Evolutionary conservation across 169 alveolate species (phyloP).

Genomic region (Nephromyces sp.): DNA sequence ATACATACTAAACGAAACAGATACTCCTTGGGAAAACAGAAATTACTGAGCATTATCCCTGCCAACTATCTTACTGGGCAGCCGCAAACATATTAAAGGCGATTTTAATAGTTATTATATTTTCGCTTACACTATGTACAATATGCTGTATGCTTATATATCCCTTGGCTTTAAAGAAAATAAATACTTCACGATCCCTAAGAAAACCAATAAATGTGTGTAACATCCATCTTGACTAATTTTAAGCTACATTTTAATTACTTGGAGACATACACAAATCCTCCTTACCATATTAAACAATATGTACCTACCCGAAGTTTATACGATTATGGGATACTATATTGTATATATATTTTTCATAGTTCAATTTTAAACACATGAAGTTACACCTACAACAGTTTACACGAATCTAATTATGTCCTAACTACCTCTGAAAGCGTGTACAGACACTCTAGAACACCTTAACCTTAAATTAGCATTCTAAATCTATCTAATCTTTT

Average conservation of each 20-base stretch:
- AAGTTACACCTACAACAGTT: too few relatives aligned
- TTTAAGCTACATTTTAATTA: background rate
- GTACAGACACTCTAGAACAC: too few relatives aligned
- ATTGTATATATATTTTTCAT: too few relatives aligned
- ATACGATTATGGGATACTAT: too few relatives aligned
- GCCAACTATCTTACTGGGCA: slow-evolving; percentile 45
- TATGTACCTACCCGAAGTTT: too few relatives aligned
- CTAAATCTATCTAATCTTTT: too few relatives aligned
- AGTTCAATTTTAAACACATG: too few relatives aligned
- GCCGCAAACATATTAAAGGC: slow-evolving; percentile 31
- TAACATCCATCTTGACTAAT: background rate
- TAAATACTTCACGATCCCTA: background rate
- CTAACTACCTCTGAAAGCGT: too few relatives aligned
- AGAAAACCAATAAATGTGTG: background rate
- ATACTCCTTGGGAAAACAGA: slow-evolving; percentile 3
- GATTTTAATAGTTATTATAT: slow-evolving; percentile 9
- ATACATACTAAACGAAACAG: too few relatives aligned
- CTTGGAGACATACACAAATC: background rate
- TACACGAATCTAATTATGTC: too few relatives aligned
- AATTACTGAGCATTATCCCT: slow-evolving; percentile 15
- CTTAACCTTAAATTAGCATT: too few relatives aligned
- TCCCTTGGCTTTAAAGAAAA: slow-evolving; percentile 3
- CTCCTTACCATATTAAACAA: too few relatives aligned
- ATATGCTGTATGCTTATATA: slow-evolving; percentile 30
- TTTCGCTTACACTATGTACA: slow-evolving; percentile 27